Evolutionary conservation across 2,329 filamentous ascomycete species (phyloP).

Genomic region (Pseudogymnoascus sp.): DNA sequence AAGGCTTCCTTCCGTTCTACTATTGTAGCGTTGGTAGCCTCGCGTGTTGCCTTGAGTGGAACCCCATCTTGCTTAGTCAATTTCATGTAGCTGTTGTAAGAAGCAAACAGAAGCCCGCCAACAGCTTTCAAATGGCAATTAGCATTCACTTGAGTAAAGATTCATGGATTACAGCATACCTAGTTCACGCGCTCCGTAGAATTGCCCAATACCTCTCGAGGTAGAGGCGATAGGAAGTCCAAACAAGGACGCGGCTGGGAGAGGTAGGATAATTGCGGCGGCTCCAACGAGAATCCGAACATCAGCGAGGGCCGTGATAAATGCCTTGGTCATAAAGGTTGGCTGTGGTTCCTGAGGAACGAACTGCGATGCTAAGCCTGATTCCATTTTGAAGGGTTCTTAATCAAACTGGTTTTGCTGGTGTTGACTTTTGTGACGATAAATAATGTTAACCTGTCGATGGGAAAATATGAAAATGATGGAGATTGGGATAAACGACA

Average conservation of each 20-base stretch:
- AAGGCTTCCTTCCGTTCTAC: background rate
- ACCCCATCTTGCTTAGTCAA: background rate
- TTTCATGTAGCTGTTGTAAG: background rate
- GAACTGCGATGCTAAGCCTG: background rate
- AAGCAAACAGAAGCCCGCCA: background rate
- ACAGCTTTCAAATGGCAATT: background rate
- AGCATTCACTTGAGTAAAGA: background rate
- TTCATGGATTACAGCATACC: background rate
- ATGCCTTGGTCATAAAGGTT: background rate
- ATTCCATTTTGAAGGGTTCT: background rate
- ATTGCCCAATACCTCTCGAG: background rate
- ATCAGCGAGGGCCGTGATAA: background rate
- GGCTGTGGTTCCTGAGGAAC: background rate
- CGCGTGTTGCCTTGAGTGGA: constrained; percentile 1
- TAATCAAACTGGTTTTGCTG: background rate
- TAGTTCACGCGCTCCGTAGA: background rate
- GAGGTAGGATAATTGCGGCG: background rate
- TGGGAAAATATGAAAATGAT: background rate
- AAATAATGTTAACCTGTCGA: background rate
- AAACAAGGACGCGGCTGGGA: background rate
- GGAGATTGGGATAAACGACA: background rate
- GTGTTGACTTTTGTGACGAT: background rate
- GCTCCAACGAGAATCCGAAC: background rate
- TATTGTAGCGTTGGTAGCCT: background rate
- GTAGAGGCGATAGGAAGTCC: background rate